Evolutionary conservation across 2,329 filamentous ascomycete genomes (phyloP), one percentile per base, ranked within the genome.

Genomic region (Parastagonospora avenae): DNA sequence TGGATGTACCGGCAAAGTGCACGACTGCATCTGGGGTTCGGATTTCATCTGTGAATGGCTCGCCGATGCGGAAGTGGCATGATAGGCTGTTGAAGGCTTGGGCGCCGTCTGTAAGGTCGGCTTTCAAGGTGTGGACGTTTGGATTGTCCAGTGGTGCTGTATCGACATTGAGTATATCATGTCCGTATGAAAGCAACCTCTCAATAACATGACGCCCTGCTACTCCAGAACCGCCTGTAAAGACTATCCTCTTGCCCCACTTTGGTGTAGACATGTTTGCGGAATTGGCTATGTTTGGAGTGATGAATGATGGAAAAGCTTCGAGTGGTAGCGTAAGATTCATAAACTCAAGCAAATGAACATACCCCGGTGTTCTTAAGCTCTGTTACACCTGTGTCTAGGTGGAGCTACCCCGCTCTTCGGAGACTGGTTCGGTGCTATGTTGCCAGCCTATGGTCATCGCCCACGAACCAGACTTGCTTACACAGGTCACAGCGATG

Each of bases 21-120:
- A 86, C 82, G 31, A 87, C 79, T 1, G 81, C 84, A 59, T 86
- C 82, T 0, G 84, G 83, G 8, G 10, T 75, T 67, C 57, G 53
- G 30, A 66, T 45, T 15, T 57, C 52, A 2, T 69, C 64, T 33
- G 72, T 75, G 12, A 73, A 74, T 41, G 74, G 54, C 53, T 75
- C 71, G 35, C 74, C 67, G 57, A 82, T 75, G 54, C 77, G 70
- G 65, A 84, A 85, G 58, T 85, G 82, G 1, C 79, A 81, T 8
- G 77, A 79, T 9, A 84, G 64, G 19, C 80, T 80, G 52, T 80
- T 82, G 72, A 80, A 83, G 42, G 81, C 80, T 65, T 84, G 80
- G 15, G 80, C 81, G 27, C 71, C 74, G 57, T 82, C 74, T 24
- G 81, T 82, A 32, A 84, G 74, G 60, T 84, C 82, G n/a, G 77